phyloP scores from a whole-genome alignment of 2,329 filamentous ascomycete genomes.

The Apiospora malaysiana region DNA sequence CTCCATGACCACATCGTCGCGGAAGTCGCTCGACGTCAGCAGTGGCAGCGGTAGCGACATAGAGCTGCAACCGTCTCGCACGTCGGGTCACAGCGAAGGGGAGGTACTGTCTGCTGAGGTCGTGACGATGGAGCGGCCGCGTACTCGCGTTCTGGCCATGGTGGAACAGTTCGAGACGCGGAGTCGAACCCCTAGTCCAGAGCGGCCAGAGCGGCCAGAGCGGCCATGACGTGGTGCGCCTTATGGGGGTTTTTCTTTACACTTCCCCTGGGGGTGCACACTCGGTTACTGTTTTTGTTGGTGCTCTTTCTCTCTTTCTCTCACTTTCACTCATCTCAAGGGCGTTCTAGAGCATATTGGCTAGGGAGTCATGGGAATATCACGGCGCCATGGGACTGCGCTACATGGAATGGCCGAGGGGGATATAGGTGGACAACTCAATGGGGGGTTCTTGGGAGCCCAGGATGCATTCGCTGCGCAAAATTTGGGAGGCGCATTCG shows the following conservation, averaged over 20 bases:
- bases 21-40: background rate
- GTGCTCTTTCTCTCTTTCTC: background rate
- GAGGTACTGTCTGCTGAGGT: slow-evolving; percentile 49
- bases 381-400: slow-evolving; percentile 6
- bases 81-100: slow-evolving; percentile 42
- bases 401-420: background rate
- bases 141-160: slow-evolving; percentile 59
- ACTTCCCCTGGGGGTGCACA: background rate
- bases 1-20: slow-evolving; percentile 27
- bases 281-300: background rate
- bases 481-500: background rate
- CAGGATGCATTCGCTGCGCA: background rate
- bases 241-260: background rate
- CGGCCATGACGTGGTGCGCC: slow-evolving; percentile 9
- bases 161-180: slow-evolving; percentile 60
- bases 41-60: slow-evolving; percentile 28
- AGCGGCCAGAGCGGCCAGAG: slow-evolving; percentile 29
- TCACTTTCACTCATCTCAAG: background rate
- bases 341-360: background rate
- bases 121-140: slow-evolving; percentile 46
- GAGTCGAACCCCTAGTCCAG: slow-evolving; percentile 50
- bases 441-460: background rate
- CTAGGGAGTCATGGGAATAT: background rate
- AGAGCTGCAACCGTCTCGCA: slow-evolving; percentile 37
- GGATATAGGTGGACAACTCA: background rate